phyloP scores from a whole-genome alignment of 306 rosid species.

The Sicyos baderoa region DNA sequence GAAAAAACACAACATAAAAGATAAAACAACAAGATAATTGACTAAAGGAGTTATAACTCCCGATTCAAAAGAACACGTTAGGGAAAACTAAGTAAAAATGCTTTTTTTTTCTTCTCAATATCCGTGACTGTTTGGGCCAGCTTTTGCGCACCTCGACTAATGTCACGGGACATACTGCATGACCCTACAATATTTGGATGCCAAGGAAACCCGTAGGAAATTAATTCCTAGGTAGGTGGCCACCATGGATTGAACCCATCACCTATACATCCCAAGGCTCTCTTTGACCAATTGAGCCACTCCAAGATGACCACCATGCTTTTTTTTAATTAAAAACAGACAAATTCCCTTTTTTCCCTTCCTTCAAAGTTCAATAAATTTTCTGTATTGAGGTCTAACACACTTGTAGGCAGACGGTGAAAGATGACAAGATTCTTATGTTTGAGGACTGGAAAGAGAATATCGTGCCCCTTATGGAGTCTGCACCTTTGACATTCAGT shows the following conservation, averaged over 20 bases:
- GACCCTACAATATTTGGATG: too few species aligned
- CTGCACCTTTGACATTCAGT: constrained; percentile 31
- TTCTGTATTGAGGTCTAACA: neutral
- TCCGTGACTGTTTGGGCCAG: too few species aligned
- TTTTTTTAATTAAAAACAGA: neutral
- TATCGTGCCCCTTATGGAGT: constrained; percentile 52
- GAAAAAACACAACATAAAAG: neutral
- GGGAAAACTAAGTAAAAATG: neutral
- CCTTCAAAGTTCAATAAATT: neutral
- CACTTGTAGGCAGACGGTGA: constrained; percentile 53
- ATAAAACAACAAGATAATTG: neutral
- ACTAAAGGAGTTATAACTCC: neutral
- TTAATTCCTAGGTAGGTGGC: too few species aligned
- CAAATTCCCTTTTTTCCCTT: neutral
- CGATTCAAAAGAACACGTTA: neutral
- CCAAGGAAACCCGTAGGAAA: too few species aligned
- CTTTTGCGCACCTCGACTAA: too few species aligned
- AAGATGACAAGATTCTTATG: constrained; percentile 56
- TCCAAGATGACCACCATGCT: too few species aligned
- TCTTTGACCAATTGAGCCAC: too few species aligned
- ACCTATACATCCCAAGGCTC: too few species aligned
- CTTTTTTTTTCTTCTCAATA: too few species aligned
- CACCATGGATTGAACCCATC: too few species aligned
- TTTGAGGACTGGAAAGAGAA: constrained; percentile 74
- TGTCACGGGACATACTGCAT: too few species aligned